Conservation (phyloP, 179 eudicot genomes). For the Carnegiea gigantea region DNA sequence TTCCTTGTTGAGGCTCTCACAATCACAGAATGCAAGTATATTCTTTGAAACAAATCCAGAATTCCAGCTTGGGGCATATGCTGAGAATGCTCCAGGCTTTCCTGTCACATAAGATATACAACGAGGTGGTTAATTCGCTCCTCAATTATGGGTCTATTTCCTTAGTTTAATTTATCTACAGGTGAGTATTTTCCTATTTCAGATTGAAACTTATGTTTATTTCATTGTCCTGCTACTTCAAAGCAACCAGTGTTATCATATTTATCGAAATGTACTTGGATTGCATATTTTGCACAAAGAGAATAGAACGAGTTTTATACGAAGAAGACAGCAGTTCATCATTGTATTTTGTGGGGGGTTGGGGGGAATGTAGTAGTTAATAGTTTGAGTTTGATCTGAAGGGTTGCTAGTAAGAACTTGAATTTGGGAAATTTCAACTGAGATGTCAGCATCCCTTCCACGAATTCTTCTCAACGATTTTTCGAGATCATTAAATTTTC, state of each 20-base stretch:
- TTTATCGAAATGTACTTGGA: too few species aligned
- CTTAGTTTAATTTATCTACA: background rate
- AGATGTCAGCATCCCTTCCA: constrained; percentile 32
- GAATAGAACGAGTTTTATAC: background rate
- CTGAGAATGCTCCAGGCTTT: constrained; percentile 24
- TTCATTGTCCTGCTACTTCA: too few species aligned
- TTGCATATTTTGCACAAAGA: background rate
- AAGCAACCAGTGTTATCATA: too few species aligned
- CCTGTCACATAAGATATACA: constrained; percentile 17
- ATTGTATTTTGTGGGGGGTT: background rate
- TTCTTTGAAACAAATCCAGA: constrained; percentile 29
- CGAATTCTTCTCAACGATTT: constrained; percentile 29
- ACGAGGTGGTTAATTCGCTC: background rate
- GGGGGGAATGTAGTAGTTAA: background rate
- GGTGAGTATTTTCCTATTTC: too few species aligned
- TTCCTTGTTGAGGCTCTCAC: constrained; percentile 9
- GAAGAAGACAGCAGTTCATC: background rate
- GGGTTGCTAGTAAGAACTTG: constrained; percentile 13
- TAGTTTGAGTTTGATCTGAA: background rate
- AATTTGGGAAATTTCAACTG: constrained; percentile 28
- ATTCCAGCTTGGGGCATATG: constrained; percentile 31
- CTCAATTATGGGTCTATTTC: background rate
- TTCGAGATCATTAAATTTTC: constrained; percentile 25
- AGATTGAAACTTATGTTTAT: too few species aligned
- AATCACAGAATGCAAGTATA: constrained; percentile 27